Conservation (phyloP, 345 rosid genomes). For the Citrus inodora region DNA sequence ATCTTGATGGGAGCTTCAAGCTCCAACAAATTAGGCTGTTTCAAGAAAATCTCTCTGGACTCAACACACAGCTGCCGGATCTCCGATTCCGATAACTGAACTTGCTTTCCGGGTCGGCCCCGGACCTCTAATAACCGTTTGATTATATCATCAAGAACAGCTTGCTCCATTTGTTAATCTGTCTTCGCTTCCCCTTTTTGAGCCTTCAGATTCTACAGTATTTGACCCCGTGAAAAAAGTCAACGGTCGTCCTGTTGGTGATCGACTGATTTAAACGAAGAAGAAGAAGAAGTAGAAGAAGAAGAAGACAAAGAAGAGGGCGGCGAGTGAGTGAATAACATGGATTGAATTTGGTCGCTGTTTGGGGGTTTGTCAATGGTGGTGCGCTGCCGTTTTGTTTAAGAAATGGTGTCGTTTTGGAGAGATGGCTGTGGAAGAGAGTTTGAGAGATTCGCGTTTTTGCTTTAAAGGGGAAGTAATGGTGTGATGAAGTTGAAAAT, state of each 20-base stretch:
- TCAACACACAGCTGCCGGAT: slow-evolving; percentile 58
- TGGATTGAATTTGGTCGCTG: not conserved
- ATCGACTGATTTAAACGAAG: not conserved
- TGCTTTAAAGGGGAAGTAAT: not conserved
- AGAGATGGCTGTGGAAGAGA: not conserved
- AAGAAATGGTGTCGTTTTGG: not conserved
- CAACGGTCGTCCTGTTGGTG: not conserved
- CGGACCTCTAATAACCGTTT: slow-evolving; percentile 56
- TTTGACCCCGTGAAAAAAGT: not conserved
- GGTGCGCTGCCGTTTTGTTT: not conserved
- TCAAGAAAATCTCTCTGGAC: slow-evolving; percentile 58
- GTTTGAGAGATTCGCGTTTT: not conserved
- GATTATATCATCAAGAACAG: slow-evolving; percentile 62
- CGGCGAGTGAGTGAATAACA: not conserved
- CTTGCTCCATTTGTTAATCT: slow-evolving; percentile 40
- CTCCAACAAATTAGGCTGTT: slow-evolving; percentile 68
- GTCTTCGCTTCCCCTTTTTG: not conserved
- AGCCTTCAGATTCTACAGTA: not conserved
- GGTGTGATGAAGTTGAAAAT: not conserved
- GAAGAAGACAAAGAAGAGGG: not conserved
- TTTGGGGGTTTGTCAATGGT: not conserved
- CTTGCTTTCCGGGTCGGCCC: slow-evolving; percentile 67
- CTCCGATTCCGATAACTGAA: slow-evolving; percentile 71
- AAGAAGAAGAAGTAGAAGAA: not conserved
- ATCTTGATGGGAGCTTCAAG: slow-evolving; percentile 84